Conservation (phyloP, 140 eudicot genomes). For the Senecio squalidus region DNA sequence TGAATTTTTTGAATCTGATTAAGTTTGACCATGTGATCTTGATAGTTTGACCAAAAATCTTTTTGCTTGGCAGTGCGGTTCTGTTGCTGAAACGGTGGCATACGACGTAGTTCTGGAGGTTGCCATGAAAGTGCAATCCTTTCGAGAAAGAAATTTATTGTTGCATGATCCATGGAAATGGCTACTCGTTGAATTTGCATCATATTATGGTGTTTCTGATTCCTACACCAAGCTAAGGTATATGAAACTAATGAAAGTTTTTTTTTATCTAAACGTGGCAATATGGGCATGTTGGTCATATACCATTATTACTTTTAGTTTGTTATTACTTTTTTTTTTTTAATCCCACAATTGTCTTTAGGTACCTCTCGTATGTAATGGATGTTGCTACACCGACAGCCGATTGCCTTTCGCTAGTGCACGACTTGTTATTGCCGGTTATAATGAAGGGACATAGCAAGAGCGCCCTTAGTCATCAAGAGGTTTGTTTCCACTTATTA, state of each 20-base stretch:
- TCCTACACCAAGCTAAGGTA: slow-evolving; percentile 73
- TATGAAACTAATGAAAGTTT: not conserved
- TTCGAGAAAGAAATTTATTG: slow-evolving; percentile 53
- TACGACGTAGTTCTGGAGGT: slow-evolving; percentile 69
- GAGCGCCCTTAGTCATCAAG: slow-evolving; percentile 80
- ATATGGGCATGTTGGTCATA: not conserved
- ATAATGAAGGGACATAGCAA: slow-evolving; percentile 55
- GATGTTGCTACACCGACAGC: slow-evolving; percentile 95
- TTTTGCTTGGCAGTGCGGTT: slow-evolving; percentile 57
- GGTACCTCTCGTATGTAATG: slow-evolving; percentile 83
- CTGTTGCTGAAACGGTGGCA: slow-evolving; percentile 91
- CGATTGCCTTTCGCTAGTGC: slow-evolving; percentile 63
- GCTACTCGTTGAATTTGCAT: slow-evolving; percentile 66
- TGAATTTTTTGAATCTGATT: not conserved
- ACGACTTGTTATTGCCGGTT: slow-evolving; percentile 64
- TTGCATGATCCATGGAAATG: slow-evolving; percentile 75
- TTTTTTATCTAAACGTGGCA: not conserved
- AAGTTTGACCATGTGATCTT: slow-evolving; percentile 2
- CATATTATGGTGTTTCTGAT: slow-evolving; percentile 78
- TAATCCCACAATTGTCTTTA: slow-evolving; percentile 16
- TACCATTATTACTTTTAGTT: no score
- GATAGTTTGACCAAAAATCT: slow-evolving; percentile 1
- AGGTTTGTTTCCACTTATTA: slow-evolving; percentile 36
- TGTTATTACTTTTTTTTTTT: not conserved
- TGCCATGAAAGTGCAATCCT: slow-evolving; percentile 73